Evolutionary conservation across 2,329 filamentous ascomycete species (phyloP).

Genomic region (Botrytis cinerea): DNA sequence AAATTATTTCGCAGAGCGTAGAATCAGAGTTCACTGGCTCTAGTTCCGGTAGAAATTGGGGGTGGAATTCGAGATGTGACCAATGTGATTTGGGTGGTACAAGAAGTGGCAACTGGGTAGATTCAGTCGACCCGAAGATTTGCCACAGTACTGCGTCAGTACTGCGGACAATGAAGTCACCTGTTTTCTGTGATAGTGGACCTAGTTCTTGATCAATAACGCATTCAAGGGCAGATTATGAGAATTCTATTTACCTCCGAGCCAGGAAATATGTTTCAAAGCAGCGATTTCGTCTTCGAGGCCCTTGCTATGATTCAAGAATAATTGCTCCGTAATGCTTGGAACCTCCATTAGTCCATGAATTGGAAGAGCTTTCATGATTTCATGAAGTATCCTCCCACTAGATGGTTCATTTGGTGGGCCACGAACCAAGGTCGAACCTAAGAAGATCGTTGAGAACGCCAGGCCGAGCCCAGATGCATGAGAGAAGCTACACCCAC

Average conservation of each 20-base stretch:
- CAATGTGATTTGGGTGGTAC: constrained; percentile 39
- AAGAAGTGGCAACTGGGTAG: constrained; percentile 31
- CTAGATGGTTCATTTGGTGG: constrained; percentile 24
- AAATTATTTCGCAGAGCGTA: background rate
- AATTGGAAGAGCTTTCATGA: constrained; percentile 33
- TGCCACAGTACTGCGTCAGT: background rate
- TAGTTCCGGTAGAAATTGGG: constrained; percentile 30
- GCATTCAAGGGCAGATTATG: background rate
- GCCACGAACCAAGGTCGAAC: constrained; percentile 24
- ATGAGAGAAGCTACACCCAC: constrained; percentile 30
- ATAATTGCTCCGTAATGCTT: constrained; percentile 28
- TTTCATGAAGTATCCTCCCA: constrained; percentile 28
- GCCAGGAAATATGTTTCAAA: constrained; percentile 31
- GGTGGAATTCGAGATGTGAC: constrained; percentile 41
- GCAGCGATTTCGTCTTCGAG: constrained; percentile 21
- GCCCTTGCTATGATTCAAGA: constrained; percentile 27
- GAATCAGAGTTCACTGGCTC: constrained; percentile 23
- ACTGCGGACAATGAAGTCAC: constrained; percentile 1
- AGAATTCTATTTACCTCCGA: constrained; percentile 28
- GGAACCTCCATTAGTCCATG: constrained; percentile 31
- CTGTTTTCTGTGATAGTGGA: constrained; percentile 9
- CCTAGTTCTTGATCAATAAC: background rate
- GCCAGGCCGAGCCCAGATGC: constrained; percentile 26
- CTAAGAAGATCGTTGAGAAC: constrained; percentile 8
- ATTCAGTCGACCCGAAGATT: constrained; percentile 38